Base-by-base conservation (phyloP, 1,284 basidiomycete species). In the Ceratorhiza oryzae-sativae region DNA sequence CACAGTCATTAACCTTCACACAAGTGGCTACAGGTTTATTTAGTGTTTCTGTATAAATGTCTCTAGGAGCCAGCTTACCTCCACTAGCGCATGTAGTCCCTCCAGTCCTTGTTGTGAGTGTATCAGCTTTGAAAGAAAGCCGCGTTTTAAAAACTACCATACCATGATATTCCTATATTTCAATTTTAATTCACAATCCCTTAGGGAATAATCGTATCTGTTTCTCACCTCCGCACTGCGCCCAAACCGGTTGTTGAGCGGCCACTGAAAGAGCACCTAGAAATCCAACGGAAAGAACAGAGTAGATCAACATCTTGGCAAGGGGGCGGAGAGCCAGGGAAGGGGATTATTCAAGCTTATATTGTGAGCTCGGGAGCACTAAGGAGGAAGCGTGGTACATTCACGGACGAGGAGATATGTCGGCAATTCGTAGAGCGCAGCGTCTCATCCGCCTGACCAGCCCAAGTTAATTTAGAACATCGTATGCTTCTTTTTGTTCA, bases 1-100 rank as follows among this genome's bases (percentile, higher is more conserved):
- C 51, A 71, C 67, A 71, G 32, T 71, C 67, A 27, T 71, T 71
- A 4, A 71, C 18, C 45, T 71, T 71, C 32, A 71, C 67, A 34
- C 67, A 71, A 1, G 55, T 71, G 2, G 67, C 67, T 71, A 48
- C 27, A 20, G 15, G 36, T 13, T 15, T n/a, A 39, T 55, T 67
- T 10, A 55, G 25, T 39, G 18, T 41, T 45, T 6, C n/a, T n/a
- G n/a, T n/a, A n/a, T n/a, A n/a, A n/a, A n/a, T n/a, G n/a, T n/a
- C n/a, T n/a, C n/a, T n/a, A n/a, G n/a, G n/a, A n/a, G n/a, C n/a
- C n/a, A n/a, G n/a, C n/a, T n/a, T n/a, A n/a, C 67, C n/a, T 41
- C 67, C 67, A 32, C 67, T 71, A 23, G 39, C 56, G 32, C 67
- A 71, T 39, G 56, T 71, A 30, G 67, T 71, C 23, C 55, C 67